Conservation (phyloP, 305 asterid genomes). For the Striga hermonthica region DNA sequence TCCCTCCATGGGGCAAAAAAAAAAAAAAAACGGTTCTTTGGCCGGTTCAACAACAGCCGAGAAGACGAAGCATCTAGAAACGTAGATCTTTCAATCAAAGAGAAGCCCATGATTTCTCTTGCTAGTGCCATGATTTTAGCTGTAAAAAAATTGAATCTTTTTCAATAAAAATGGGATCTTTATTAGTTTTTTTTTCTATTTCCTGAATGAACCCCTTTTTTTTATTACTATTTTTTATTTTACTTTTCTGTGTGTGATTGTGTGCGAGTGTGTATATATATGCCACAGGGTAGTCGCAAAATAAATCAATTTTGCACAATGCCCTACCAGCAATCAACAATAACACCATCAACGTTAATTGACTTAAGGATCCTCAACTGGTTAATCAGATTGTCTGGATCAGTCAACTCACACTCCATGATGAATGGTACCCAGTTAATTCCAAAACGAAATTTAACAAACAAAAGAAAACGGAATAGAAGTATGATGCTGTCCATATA, state of each 20-base stretch:
- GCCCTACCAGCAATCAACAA: conserved; percentile 94
- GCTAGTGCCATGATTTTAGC: conserved; percentile 53
- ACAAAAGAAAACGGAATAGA: neutral
- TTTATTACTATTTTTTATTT: neutral
- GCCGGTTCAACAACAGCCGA: conserved; percentile 25
- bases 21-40: conserved; percentile 32
- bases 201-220: conserved; percentile 20
- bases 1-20: conserved; percentile 36
- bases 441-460: conserved; percentile 13
- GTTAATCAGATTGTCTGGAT: conserved; percentile 43
- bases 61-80: conserved; percentile 34
- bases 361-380: conserved; percentile 57
- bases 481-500: neutral
- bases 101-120: conserved; percentile 60
- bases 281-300: too few relatives aligned
- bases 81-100: conserved; percentile 47
- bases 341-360: conserved; percentile 64
- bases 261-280: too few relatives aligned
- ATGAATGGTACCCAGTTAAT: conserved; percentile 59
- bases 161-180: neutral
- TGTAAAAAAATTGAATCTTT: conserved; percentile 12
- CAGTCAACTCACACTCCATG: conserved; percentile 57
- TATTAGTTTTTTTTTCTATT: neutral
- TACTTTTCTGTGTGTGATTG: too few relatives aligned
- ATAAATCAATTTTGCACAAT: too few relatives aligned